A percentile compares a stretch with the other conserved stretches of the same genome.
phyloP scores from a whole-genome alignment of 108 stramenopile species.

The Licmophora abbreviata region DNA sequence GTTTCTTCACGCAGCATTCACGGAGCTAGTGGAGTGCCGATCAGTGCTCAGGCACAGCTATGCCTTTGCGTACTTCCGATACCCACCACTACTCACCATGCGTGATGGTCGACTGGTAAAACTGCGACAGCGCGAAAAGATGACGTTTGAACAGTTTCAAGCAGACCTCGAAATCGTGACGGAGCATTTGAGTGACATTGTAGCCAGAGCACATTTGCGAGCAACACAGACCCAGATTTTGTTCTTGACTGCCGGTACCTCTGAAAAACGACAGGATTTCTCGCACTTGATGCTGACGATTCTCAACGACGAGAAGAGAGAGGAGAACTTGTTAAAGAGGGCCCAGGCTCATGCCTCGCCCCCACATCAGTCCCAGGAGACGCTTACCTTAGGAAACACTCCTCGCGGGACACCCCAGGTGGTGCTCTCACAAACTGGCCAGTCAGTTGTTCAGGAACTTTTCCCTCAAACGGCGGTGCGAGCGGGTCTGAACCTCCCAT shows the following conservation, averaged over 20 bases:
- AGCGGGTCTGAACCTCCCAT: too few species aligned
- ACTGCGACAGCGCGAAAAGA: slow-evolving; percentile 25
- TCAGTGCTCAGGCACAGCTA: slow-evolving; percentile 39
- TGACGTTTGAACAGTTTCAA: slow-evolving; percentile 38
- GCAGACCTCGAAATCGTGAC: slow-evolving; percentile 51
- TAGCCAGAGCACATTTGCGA: slow-evolving; percentile 46
- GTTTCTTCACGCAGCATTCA: slow-evolving; percentile 48
- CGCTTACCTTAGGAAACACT: too few species aligned
- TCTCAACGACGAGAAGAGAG: slow-evolving; percentile 25
- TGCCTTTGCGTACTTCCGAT: slow-evolving; percentile 39
- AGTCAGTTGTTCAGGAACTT: too few species aligned
- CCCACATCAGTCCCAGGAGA: too few species aligned
- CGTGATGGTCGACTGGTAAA: slow-evolving; percentile 9
- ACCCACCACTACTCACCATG: slow-evolving; percentile 14
- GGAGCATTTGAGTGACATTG: slow-evolving; percentile 55
- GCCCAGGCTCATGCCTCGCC: too few species aligned
- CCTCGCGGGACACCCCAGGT: too few species aligned
- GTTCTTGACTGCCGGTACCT: slow-evolving; percentile 32
- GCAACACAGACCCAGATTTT: slow-evolving; percentile 45
- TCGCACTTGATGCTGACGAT: slow-evolving; percentile 34
- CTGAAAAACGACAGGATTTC: slow-evolving; percentile 37
- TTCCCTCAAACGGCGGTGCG: too few species aligned
- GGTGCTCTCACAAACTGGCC: too few species aligned
- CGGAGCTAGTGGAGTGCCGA: slow-evolving; percentile 49
- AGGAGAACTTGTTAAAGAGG: too few species aligned